Base-by-base conservation (phyloP, 495 filamentous ascomycete genomes). In the Penicillium waksmanii region DNA sequence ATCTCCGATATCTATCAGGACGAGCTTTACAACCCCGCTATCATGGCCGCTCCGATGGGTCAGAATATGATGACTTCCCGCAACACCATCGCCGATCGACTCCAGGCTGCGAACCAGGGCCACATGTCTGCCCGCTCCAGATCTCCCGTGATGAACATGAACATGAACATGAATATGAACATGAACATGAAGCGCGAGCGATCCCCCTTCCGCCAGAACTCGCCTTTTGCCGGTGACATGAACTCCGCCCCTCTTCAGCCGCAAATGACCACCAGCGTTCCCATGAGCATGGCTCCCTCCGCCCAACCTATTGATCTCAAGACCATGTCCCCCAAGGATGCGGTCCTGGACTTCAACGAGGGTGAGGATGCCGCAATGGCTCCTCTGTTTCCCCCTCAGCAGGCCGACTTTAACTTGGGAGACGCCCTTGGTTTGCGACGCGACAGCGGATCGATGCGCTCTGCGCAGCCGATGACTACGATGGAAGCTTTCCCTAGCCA, bases 241-340 rank as follows among this genome's bases (percentile, higher is more conserved):
- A 65, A 60, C 35, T 57, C 48, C 33, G 34, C 60, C 10, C 56
- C 63, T 43, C 61, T 79, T 36, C 76, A 74, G 40, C 49, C 69
- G 0, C 66, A 69, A n/a, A 66, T 74, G 65, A 66, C 75, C 74
- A 60, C 84, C 75, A 62, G 70, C 70, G 56, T 67, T 63, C 67
- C 66, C 67, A 64, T 78, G 66, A 71, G 61, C 23, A 64, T 77
- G 51, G 56, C 56, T 42, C 62, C 72, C 21, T 46, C 55, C 13
- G 31, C 59, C 43, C 66, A 66, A 31, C 58, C 55, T 5, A 15
- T n/a, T 7, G 59, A 86, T 12, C 87, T 91, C 0, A 91, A 91
- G 69, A 97, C 96, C 5, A 97, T 98, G 53, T 98, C 95, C 13
- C 95, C 95, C 33, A 96, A 97, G 79, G 95, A 98, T 66, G 92